Percentiles rank a stretch among this genome's conserved stretches.
Evolutionary conservation across 2,329 filamentous ascomycete genomes (phyloP).

Genomic region (Colletotrichum falcatum): DNA sequence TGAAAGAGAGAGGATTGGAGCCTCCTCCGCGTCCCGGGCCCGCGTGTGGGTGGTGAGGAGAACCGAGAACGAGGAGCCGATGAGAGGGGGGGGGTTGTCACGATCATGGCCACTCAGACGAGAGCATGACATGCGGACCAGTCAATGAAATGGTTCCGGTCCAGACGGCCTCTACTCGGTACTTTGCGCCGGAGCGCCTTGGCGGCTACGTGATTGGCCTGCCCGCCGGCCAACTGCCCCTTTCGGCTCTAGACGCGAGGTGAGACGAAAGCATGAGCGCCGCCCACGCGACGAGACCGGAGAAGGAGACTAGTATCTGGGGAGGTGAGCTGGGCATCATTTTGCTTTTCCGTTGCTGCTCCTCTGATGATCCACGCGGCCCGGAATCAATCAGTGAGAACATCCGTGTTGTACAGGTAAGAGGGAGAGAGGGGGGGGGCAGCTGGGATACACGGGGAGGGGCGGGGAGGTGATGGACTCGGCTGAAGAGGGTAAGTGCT

Average conservation of each 20-base stretch:
- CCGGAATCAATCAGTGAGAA: background rate
- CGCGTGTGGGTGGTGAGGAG: slow-evolving; percentile 19
- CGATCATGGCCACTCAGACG: background rate
- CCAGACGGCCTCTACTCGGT: slow-evolving; percentile 27
- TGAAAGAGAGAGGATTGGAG: slow-evolving; percentile 14
- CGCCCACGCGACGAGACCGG: slow-evolving; percentile 30
- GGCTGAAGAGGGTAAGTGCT: background rate
- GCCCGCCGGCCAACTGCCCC: slow-evolving; percentile 33
- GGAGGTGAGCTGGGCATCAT: background rate
- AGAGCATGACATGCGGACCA: background rate
- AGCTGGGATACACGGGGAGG: background rate
- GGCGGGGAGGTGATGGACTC: slow-evolving; percentile 11
- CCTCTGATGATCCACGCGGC: background rate
- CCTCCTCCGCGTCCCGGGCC: slow-evolving; percentile 1
- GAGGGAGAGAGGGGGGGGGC: too few relatives aligned
- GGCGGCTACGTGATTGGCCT: slow-evolving; percentile 35
- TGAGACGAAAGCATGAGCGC: slow-evolving; percentile 29
- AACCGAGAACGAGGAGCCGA: slow-evolving; percentile 4
- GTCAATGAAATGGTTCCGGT: background rate
- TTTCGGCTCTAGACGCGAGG: slow-evolving; percentile 40
- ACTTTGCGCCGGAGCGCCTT: slow-evolving; percentile 36
- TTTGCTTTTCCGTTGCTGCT: background rate
- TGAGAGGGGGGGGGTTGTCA: too few relatives aligned
- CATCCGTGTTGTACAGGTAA: background rate
- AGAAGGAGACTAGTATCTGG: slow-evolving; percentile 3